These are phyloP conservation scores for Globisporangium irregulare DNA, from an alignment of 352 stramenopile species.

Conservation along the genomic window DNA sequence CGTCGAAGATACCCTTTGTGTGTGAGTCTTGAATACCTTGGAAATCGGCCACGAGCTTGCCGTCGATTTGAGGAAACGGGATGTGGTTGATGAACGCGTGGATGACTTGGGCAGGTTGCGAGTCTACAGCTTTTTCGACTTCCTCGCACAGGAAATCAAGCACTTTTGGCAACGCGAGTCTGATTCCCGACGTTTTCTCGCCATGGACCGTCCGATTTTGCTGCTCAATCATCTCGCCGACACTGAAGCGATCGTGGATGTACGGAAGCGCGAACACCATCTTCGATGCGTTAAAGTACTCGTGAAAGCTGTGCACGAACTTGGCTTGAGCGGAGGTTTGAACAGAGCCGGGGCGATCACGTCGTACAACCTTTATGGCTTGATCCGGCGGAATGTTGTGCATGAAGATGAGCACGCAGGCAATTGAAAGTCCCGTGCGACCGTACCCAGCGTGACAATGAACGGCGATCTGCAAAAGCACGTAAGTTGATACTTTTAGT, in stretches of 20 bases:
- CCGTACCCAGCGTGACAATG: slow-evolving; percentile 90
- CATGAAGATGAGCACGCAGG: slow-evolving; percentile 82
- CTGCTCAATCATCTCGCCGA: slow-evolving; percentile 61
- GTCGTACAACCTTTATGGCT: slow-evolving; percentile 71
- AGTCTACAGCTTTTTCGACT: slow-evolving; percentile 35
- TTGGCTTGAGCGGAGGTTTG: slow-evolving; percentile 70
- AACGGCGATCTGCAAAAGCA: slow-evolving; percentile 56
- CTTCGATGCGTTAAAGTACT: slow-evolving; percentile 63
- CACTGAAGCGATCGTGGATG: slow-evolving; percentile 71
- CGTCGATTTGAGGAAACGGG: slow-evolving; percentile 13
- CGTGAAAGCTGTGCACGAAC: slow-evolving; percentile 74
- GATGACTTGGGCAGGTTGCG: slow-evolving; percentile 13
- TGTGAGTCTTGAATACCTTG: slow-evolving; percentile 24
- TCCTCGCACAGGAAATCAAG: slow-evolving; percentile 60
- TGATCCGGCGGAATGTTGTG: slow-evolving; percentile 68
- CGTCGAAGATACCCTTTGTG: slow-evolving; percentile 26
- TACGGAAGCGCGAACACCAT: slow-evolving; percentile 73
- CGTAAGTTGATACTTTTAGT: background rate
- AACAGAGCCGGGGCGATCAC: slow-evolving; percentile 72
- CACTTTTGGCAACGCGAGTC: slow-evolving; percentile 43
- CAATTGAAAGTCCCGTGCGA: slow-evolving; percentile 84
- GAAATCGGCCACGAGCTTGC: slow-evolving; percentile 8
- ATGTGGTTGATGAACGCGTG: slow-evolving; percentile 23
- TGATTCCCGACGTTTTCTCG: slow-evolving; percentile 22
- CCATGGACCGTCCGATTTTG: slow-evolving; percentile 64